A percentile compares a stretch with the other conserved stretches of the same genome.
These are phyloP conservation scores for Houttuynia cordata DNA, from an alignment of 164 flowering plant species.

Conservation along the genomic window DNA sequence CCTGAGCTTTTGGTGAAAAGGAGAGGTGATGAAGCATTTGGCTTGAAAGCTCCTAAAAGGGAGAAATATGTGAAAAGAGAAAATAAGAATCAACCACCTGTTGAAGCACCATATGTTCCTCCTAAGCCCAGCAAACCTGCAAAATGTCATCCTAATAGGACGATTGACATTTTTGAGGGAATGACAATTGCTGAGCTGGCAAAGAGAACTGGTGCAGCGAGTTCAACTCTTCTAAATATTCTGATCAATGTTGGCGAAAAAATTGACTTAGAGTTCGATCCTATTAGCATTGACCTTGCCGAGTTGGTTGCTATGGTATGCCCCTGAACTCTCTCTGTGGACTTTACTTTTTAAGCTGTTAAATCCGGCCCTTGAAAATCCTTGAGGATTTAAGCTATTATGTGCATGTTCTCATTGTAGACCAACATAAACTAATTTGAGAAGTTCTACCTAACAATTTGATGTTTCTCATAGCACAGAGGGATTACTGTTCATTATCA, in stretches of 20 bases:
- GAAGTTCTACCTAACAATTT: too few relatives aligned
- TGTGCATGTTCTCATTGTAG: neutral
- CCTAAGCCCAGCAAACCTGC: slow-evolving; percentile 36
- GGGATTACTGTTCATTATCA: too few relatives aligned
- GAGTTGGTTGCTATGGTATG: slow-evolving; percentile 85
- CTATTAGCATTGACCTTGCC: slow-evolving; percentile 68
- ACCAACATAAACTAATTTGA: too few relatives aligned
- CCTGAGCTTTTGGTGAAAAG: slow-evolving; percentile 26
- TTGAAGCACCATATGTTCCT: slow-evolving; percentile 70
- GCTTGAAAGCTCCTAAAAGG: slow-evolving; percentile 31
- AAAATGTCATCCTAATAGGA: slow-evolving; percentile 36
- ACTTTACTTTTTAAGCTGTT: too few relatives aligned
- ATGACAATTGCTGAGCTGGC: slow-evolving; percentile 77
- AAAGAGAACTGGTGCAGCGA: slow-evolving; percentile 50
- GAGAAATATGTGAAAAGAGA: slow-evolving; percentile 49
- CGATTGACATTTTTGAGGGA: slow-evolving; percentile 86
- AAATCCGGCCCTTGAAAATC: neutral
- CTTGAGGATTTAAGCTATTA: neutral
- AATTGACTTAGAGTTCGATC: slow-evolving; percentile 64
- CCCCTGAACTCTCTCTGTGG: neutral
- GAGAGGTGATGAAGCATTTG: slow-evolving; percentile 22
- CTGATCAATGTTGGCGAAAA: slow-evolving; percentile 76
- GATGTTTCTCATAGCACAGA: too few relatives aligned
- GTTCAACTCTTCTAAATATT: slow-evolving; percentile 43
- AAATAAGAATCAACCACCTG: slow-evolving; percentile 44